Conservation (phyloP, 495 filamentous ascomycete species). For the Entonaema liquescens region DNA sequence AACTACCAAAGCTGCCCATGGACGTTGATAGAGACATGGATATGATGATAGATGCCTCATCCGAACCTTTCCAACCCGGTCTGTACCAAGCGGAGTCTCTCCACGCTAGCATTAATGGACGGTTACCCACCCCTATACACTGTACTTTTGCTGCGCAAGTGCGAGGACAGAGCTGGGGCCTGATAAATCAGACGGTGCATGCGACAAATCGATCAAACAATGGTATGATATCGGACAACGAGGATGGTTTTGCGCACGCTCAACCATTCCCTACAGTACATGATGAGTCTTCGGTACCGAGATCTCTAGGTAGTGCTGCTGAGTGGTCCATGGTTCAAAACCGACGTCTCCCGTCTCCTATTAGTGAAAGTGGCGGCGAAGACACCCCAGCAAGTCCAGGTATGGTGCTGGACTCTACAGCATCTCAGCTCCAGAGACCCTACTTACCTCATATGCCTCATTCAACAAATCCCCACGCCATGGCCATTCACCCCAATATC, state of each 20-base stretch:
- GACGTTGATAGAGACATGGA: conserved; percentile 63
- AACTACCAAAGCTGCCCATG: conserved; percentile 34
- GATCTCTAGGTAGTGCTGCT: conserved; percentile 50
- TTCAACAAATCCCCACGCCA: conserved; percentile 41
- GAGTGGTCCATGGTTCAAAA: conserved; percentile 59
- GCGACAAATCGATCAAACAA: conserved; percentile 37
- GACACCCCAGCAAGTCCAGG: conserved; percentile 47
- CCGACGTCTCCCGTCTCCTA: conserved; percentile 73
- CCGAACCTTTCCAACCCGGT: conserved; percentile 48
- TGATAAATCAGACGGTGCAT: conserved; percentile 32
- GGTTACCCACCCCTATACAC: conserved; percentile 65
- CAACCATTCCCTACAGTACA: conserved; percentile 32
- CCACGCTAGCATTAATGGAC: conserved; percentile 46
- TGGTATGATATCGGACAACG: conserved; percentile 47
- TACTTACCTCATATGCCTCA: conserved; percentile 49
- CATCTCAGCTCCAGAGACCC: conserved; percentile 36
- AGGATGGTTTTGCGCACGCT: conserved; percentile 45
- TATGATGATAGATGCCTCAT: conserved; percentile 53
- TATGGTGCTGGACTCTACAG: conserved; percentile 51
- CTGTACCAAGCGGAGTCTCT: conserved; percentile 37
- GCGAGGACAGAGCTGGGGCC: conserved; percentile 53
- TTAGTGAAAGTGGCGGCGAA: conserved; percentile 71
- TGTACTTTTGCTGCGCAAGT: conserved; percentile 58
- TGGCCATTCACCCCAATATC: conserved; percentile 46
- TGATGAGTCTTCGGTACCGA: conserved; percentile 45